Conservation (phyloP, 1,139 yeast species). For the Suhomyces yuchorum region DNA sequence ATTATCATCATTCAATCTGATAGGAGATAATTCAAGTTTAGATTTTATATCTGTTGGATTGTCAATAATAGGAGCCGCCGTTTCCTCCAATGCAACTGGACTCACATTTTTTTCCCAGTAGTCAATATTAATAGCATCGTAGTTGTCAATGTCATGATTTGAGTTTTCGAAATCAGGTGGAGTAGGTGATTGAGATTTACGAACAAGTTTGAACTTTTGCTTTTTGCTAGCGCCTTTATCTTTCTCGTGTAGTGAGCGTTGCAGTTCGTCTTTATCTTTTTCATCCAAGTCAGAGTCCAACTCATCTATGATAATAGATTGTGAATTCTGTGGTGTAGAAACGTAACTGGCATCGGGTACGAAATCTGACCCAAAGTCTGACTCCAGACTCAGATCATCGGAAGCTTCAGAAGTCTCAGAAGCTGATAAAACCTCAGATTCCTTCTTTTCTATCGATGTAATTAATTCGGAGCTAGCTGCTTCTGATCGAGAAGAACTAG, state of each 20-base stretch:
- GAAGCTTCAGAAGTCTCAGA: not conserved
- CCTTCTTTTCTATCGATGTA: not conserved
- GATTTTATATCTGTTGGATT: not conserved
- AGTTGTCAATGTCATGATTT: conserved; percentile 39
- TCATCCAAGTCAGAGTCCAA: not conserved
- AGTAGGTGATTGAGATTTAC: conserved; percentile 8
- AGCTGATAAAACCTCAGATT: not conserved
- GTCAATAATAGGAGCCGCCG: not conserved
- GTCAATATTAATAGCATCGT: conserved; percentile 36
- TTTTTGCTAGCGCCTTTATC: not conserved
- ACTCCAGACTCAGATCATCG: conserved; percentile 2
- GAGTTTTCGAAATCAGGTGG: conserved; percentile 28
- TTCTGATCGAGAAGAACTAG: not conserved
- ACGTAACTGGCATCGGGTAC: conserved; percentile 10
- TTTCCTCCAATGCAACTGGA: conserved; percentile 8
- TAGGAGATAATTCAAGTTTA: conserved; percentile 13
- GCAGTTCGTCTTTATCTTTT: not conserved
- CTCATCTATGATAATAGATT: not conserved
- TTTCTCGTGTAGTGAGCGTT: not conserved
- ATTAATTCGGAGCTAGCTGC: not conserved
- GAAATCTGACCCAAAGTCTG: conserved; percentile 8
- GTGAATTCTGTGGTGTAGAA: conserved; percentile 2
- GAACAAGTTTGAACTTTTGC: conserved; percentile 7
- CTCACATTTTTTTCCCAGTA: conserved; percentile 26
- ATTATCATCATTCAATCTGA: conserved; percentile 15